These are phyloP conservation scores for Pythium pyrilobum DNA, from an alignment of 352 stramenopile genomes.

Conservation along the genomic window DNA sequence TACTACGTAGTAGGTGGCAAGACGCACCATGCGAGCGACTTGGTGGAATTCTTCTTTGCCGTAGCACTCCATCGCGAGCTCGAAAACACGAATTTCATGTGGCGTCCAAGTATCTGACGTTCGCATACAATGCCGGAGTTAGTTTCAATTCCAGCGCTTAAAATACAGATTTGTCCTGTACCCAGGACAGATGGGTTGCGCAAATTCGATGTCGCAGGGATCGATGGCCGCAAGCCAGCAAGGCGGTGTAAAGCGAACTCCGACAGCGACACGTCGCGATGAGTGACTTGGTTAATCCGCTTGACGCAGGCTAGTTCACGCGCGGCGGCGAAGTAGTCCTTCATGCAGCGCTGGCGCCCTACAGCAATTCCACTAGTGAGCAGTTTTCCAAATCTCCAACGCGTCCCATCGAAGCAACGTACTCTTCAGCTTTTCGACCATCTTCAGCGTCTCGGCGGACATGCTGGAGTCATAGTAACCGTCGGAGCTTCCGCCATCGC, in stretches of 20 bases:
- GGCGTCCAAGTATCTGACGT: conserved; percentile 70
- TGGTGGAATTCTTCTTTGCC: conserved; percentile 80
- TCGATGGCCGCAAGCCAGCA: conserved; percentile 38
- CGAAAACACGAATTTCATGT: conserved; percentile 78
- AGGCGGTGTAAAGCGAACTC: conserved; percentile 55
- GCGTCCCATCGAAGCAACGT: no score
- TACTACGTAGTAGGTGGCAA: no score
- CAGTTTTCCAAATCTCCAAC: no score
- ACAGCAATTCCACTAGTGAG: no score
- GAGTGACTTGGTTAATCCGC: conserved; percentile 27
- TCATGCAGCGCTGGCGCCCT: conserved; percentile 63
- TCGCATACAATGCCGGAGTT: neutral
- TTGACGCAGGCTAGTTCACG: conserved; percentile 30
- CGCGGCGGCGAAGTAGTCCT: conserved; percentile 61
- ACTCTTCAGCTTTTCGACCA: conserved; percentile 63
- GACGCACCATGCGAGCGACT: conserved; percentile 62
- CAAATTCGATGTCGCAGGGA: conserved; percentile 41
- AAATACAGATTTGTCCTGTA: conserved; percentile 11
- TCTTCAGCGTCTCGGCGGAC: conserved; percentile 49
- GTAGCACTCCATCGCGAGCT: conserved; percentile 79
- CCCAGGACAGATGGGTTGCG: conserved; percentile 39
- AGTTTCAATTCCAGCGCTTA: no score
- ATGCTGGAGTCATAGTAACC: conserved; percentile 46
- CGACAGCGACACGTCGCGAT: conserved; percentile 16
- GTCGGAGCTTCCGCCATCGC: conserved; percentile 13